Evolutionary conservation across 257 asterid genomes (phyloP), one percentile per base, ranked within the genome.

Genomic region (Jaltomata sinuosa): DNA sequence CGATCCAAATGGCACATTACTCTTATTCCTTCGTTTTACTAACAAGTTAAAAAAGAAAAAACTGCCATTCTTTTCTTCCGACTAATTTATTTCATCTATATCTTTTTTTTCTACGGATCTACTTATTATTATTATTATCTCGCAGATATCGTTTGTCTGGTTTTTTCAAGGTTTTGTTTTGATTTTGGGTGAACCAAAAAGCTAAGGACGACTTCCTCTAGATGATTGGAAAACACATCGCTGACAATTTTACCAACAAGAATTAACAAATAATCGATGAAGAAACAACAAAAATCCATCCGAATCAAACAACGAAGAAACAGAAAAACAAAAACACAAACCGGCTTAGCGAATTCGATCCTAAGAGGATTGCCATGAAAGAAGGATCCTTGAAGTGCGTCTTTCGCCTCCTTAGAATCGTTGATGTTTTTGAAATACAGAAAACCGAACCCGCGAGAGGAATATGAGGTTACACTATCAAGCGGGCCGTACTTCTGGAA

Each of bases 261-360:
- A 12, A 65, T 45, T 2, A 42, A 78, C n/a, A 42, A 27, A 78
- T 62, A 49, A 54, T 59, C 21, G 21, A 79, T 8, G 54, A 76
- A 15, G 11, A 67, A 76, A 31, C 16, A 85, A 62, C 11, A 83
- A 82, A 34, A 83, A 27, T 68, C 38, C 65, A 88, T 77, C 83
- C 61, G 65, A 84, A n/a, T 36, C 8, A 85, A 62, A 62, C 69
- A 27, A 61, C 71, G 38, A 62, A 15, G 45, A 84, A 83, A 69
- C 84, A 76, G 29, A 86, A 68, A 80, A 87, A 83, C 83, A 38
- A 79, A 83, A 87, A 82, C 84, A 96, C 99, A 87, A 89, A 96
- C 99, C 99, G 95, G 95, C 93, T 93, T 96, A 49, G 98, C 97
- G 87, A 93, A 96, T 89, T 96, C 98, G 64, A 94, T 93, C 89